Conservation (phyloP, 306 rosid genomes). For the Vigna mungo region DNA sequence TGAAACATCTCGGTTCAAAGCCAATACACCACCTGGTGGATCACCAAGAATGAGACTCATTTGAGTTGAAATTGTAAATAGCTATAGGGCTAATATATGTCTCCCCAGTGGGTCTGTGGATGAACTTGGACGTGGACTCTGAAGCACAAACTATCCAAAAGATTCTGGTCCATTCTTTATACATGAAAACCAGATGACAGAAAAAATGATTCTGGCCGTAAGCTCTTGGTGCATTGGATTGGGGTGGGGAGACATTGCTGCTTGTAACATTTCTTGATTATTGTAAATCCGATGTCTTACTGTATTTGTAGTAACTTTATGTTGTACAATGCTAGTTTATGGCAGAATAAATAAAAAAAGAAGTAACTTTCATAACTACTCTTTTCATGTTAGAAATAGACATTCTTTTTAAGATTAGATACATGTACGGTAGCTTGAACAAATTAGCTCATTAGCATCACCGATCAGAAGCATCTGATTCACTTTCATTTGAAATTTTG, state of each 20-base stretch:
- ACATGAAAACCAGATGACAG: constrained; percentile 39
- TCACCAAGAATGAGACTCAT: constrained; percentile 86
- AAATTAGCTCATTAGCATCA: neutral
- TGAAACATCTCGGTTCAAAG: constrained; percentile 60
- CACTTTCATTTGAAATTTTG: neutral
- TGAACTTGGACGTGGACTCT: constrained; percentile 38
- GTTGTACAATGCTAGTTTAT: constrained; percentile 51
- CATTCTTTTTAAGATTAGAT: constrained; percentile 31
- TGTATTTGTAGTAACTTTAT: constrained; percentile 46
- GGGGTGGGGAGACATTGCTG: constrained; percentile 47
- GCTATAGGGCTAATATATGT: constrained; percentile 37
- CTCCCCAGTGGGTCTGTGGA: constrained; percentile 50
- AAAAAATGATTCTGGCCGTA: constrained; percentile 32
- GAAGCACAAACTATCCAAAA: constrained; percentile 37
- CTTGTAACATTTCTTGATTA: constrained; percentile 56
- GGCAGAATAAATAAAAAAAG: constrained; percentile 13
- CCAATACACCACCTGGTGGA: constrained; percentile 80
- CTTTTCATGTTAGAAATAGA: constrained; percentile 4
- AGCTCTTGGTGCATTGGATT: constrained; percentile 28
- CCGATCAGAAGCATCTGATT: neutral
- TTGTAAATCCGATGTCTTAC: constrained; percentile 50
- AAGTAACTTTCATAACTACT: constrained; percentile 18
- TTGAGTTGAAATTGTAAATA: constrained; percentile 66
- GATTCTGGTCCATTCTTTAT: constrained; percentile 46
- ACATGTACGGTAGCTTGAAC: neutral